Percentiles rank a stretch among this genome's conserved stretches.
These are phyloP conservation scores for Plasmodium blacklocki DNA, from an alignment of 169 alveolate species.

Conservation along the genomic window DNA sequence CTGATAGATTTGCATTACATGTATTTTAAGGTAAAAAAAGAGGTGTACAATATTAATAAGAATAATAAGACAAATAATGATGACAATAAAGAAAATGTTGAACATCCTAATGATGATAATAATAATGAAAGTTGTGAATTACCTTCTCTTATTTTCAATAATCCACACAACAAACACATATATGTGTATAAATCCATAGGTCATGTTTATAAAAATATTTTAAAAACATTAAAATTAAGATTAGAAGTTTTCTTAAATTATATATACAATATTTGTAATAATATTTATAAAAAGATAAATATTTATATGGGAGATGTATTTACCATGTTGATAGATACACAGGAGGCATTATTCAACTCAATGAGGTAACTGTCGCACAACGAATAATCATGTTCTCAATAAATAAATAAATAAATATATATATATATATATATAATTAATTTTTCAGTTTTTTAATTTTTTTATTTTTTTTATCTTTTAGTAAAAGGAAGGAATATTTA, in stretches of 20 bases:
- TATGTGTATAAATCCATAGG: background rate
- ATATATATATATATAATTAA: too few species aligned
- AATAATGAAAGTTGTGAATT: background rate
- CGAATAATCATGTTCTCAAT: too few species aligned
- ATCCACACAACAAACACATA: too few species aligned
- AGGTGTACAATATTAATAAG: background rate
- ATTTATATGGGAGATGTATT: background rate
- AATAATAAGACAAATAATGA: too few species aligned
- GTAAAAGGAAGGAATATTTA: slow-evolving; percentile 5
- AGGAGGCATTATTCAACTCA: too few species aligned
- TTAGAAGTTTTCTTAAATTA: slow-evolving; percentile 26
- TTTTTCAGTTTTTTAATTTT: too few species aligned
- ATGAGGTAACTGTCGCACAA: too few species aligned
- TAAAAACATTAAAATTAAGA: slow-evolving; percentile 2
- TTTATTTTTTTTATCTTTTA: background rate
- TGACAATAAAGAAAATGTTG: too few species aligned
- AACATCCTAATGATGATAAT: background rate
- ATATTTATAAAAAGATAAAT: background rate
- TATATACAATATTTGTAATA: slow-evolving; percentile 7
- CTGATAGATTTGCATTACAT: background rate
- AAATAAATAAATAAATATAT: too few species aligned
- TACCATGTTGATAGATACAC: background rate
- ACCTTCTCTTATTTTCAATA: too few species aligned
- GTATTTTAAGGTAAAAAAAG: background rate
- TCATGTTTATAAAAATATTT: background rate